Evolutionary conservation across 495 filamentous ascomycete genomes (phyloP).

Genomic region (Neurospora sp.): DNA sequence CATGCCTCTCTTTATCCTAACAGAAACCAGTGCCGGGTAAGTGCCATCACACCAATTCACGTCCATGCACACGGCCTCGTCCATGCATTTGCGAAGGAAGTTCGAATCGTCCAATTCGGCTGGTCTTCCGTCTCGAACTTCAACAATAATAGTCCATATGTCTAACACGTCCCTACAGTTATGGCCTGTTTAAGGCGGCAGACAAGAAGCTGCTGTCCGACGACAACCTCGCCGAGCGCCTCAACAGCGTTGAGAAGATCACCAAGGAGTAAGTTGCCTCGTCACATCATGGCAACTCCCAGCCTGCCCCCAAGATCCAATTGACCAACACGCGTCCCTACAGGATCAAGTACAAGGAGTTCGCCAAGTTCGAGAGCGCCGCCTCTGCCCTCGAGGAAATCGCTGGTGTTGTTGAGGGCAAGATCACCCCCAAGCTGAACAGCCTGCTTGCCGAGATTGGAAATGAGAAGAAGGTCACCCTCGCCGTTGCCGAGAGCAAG

Average conservation of each 20-base stretch:
- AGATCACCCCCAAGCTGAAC: slow-evolving; percentile 86
- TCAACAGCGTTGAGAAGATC: slow-evolving; percentile 72
- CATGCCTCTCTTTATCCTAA: slow-evolving; percentile 75
- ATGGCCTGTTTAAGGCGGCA: slow-evolving; percentile 93
- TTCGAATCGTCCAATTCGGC: neutral
- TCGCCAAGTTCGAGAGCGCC: slow-evolving; percentile 92
- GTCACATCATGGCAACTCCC: neutral
- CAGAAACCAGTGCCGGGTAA: slow-evolving; percentile 84
- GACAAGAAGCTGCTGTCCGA: slow-evolving; percentile 95
- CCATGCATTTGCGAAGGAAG: neutral
- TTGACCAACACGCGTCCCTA: slow-evolving; percentile 7
- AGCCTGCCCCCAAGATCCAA: neutral
- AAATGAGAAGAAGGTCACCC: slow-evolving; percentile 92
- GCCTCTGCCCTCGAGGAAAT: slow-evolving; percentile 80
- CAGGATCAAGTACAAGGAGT: slow-evolving; percentile 91
- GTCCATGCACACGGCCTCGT: slow-evolving; percentile 1
- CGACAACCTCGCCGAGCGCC: slow-evolving; percentile 62
- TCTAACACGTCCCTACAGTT: slow-evolving; percentile 31
- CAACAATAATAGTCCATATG: neutral
- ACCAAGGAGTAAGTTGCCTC: slow-evolving; percentile 62
- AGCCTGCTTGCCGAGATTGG: slow-evolving; percentile 80
- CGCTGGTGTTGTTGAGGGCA: slow-evolving; percentile 77
- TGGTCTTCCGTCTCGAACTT: neutral
- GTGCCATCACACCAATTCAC: slow-evolving; percentile 8
- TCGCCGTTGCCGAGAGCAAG: slow-evolving; percentile 92